Base-by-base conservation (phyloP, 768 basidiomycete genomes). In the Trametes maxima region DNA sequence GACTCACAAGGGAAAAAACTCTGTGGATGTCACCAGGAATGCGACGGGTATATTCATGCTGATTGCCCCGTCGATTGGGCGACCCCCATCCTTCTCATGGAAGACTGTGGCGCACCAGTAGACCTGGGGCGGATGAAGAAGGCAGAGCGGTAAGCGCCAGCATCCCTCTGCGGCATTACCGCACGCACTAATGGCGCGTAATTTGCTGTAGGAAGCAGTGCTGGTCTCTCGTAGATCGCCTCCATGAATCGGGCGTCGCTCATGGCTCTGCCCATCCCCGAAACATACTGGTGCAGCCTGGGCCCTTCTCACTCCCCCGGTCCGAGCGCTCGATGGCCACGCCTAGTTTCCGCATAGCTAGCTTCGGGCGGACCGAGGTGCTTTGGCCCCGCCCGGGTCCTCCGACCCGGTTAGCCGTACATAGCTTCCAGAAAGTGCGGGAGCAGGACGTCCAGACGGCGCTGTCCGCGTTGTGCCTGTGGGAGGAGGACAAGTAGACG, bases 281-380 rank as follows among this genome's bases (percentile, higher is more conserved):
- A 17, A 84, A 84, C 63, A 72, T 82, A 39, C 68, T 83, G 35
- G 68, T 75, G 17, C 81, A 84, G 53, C 67, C 66, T 0, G 81
- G 81, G 1, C 77, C 77, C n/a, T 71, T 79, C 45, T 72, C 70
- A 12, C 62, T 65, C 21, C 70, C 73, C 47, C 25, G 47, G 28
- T 17, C 47, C 28, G 14, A 63, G 49, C 75, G 78, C 16, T 72
- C 74, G 16, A 8, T 64, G 35, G n/a, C 60, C 7, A 57, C 65
- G 0, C 75, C 77, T 12, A 75, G 74, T 43, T 84, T 80, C 65
- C 76, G 82, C 17, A 47, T 84, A 57, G 79, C 82, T 47, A 83
- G 84, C 67, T 81, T 83, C 36, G 83, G 83, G 16, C 74, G 82
- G 0, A 67, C 60, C 40, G 47, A 51, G 36, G 43, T 39, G 35